Percentiles rank a stretch among this genome's conserved stretches.
Evolutionary conservation across 805 yeast genomes (phyloP).

Genomic region (Candida parachauliodes): DNA sequence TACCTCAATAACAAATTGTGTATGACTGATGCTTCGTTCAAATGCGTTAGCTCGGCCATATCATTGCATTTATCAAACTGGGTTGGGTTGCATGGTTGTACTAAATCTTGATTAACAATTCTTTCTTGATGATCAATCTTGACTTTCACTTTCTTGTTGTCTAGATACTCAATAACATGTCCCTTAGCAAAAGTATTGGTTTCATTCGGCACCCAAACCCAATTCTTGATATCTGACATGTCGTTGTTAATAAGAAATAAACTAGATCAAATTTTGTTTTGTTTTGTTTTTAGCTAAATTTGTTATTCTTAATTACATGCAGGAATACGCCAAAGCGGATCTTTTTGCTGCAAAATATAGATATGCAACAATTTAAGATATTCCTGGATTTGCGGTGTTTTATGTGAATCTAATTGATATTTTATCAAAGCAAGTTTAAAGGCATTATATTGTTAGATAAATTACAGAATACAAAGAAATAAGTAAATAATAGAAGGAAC

Average conservation of each 20-base stretch:
- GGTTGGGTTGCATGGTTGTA: conserved; percentile 77
- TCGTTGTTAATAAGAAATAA: neutral
- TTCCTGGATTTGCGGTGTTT: no score
- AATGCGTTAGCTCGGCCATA: conserved; percentile 91
- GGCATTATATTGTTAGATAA: no score
- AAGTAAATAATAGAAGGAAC: no score
- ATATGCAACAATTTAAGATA: no score
- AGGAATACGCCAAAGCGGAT: neutral
- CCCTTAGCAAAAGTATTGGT: conserved; percentile 59
- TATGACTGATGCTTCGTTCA: conserved; percentile 95
- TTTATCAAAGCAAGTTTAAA: no score
- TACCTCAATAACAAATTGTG: conserved; percentile 79
- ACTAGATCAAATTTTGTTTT: neutral
- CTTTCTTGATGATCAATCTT: conserved; percentile 33
- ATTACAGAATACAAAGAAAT: no score
- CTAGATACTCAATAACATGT: conserved; percentile 44
- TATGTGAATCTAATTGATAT: no score
- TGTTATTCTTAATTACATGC: neutral
- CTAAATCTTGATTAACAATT: conserved; percentile 38
- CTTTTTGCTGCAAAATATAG: conserved; percentile 1
- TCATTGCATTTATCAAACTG: conserved; percentile 89
- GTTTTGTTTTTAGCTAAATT: neutral
- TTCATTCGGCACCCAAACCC: conserved; percentile 80
- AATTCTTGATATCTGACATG: conserved; percentile 34
- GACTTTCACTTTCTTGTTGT: conserved; percentile 33